Evolutionary conservation across 1,284 basidiomycete species (phyloP), one percentile per base, ranked within the genome.

Genomic region (Exsudoporus floridanus): DNA sequence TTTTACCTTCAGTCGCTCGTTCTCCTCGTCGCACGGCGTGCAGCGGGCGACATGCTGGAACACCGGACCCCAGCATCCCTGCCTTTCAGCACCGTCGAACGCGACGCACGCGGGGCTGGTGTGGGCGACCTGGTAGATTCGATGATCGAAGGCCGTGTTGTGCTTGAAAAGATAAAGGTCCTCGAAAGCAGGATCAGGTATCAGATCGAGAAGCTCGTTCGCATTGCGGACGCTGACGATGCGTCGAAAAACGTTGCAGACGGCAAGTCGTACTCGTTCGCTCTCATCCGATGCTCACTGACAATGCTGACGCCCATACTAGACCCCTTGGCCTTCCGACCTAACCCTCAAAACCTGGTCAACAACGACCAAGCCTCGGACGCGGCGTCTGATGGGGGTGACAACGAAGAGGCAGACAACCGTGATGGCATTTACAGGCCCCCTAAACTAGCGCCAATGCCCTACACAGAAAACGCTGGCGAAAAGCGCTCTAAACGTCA

Each of bases 151-250:
- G 81, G 80, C 18, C 80, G 89, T 13, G 68, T 90, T 23, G 80
- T 88, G 7, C 75, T 93, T n/a, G 91, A 94, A 67, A 92, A 92
- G 71, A 77, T 86, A 46, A 86, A 84, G 57, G 76, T 81, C 2
- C 76, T 99, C 35, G 95, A 99, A 71, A 80, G 78, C 50, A 86
- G 91, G 64, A 88, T 98, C 79, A 86, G 84, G 55, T 97, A 98
- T 70, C 95, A 98, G 70, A 92, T 98, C 64, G 94, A 98, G 64
- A 98, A 98, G 70, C 82, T 97, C 19, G 81, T 94, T 30, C 80
- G 84, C 51, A 73, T 90, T 5, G 88, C 91, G 31, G 83, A 86
- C 49, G 79, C 91, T 28, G 83, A 86, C 49, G 79, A 82, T 31
- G 72, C 79, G 2, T 75, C 80, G 10, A 75, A 78, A 39, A 78